phyloP scores from a whole-genome alignment of 352 stramenopile genomes.

The Phytophthora meadii region DNA sequence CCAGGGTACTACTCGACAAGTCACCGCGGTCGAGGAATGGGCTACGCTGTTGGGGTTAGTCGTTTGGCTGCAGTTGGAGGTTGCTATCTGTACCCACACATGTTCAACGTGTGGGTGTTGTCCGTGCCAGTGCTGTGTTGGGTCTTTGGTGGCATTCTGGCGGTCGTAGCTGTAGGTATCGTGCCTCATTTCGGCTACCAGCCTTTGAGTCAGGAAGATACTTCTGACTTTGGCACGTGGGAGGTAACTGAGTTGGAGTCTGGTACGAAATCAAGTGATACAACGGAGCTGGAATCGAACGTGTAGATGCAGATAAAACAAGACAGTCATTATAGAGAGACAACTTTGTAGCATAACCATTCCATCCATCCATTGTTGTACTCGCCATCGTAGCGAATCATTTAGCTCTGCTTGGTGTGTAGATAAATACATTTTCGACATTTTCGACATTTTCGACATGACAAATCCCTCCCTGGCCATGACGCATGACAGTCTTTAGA shows the following conservation, averaged over 20 bases:
- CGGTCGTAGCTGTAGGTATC: conserved; percentile 9
- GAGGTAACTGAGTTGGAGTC: conserved; percentile 14
- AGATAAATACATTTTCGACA: background rate
- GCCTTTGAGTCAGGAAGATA: conserved; percentile 11
- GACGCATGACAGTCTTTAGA: too few relatives aligned
- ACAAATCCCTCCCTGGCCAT: too few relatives aligned
- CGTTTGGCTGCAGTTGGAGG: conserved; percentile 30
- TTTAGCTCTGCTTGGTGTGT: too few relatives aligned
- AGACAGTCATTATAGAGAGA: background rate
- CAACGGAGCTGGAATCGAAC: background rate
- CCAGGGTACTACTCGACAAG: conserved; percentile 16
- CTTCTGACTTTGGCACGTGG: background rate
- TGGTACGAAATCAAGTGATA: conserved; percentile 4
- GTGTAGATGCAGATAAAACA: background rate
- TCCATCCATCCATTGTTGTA: background rate
- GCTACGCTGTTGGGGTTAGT: conserved; percentile 34
- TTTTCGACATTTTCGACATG: too few relatives aligned
- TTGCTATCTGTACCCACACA: conserved; percentile 36
- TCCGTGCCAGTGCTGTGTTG: conserved; percentile 30
- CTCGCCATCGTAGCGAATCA: too few relatives aligned
- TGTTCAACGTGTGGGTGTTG: conserved; percentile 47
- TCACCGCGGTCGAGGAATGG: conserved; percentile 34
- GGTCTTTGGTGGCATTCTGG: conserved; percentile 33
- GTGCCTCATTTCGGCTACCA: conserved; percentile 27
- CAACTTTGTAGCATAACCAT: background rate